These are phyloP conservation scores for Cladophialophora carrionii DNA, from an alignment of 2,329 filamentous ascomycete species.

Conservation along the genomic window DNA sequence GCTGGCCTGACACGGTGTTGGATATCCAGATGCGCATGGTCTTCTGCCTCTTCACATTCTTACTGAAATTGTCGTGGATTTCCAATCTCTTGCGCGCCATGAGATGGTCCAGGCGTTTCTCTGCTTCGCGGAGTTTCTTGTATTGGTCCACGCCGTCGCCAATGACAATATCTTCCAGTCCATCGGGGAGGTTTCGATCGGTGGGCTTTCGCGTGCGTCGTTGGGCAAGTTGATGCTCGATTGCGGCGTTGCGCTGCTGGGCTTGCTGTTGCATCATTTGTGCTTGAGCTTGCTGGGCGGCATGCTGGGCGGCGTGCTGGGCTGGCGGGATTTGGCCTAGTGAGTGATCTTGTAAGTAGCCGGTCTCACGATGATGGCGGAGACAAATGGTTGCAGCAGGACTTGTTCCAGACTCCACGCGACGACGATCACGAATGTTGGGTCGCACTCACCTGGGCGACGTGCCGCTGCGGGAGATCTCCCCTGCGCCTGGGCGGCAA, in stretches of 20 bases:
- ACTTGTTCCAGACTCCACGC: slow-evolving; percentile 15
- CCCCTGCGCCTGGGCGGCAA: slow-evolving; percentile 34
- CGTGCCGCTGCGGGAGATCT: slow-evolving; percentile 29
- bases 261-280: slow-evolving; percentile 35
- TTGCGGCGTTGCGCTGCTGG: slow-evolving; percentile 36
- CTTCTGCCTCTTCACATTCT: slow-evolving; percentile 75
- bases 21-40: slow-evolving; percentile 92
- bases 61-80: slow-evolving; percentile 77
- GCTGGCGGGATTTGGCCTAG: slow-evolving; percentile 33
- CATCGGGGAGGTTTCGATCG: slow-evolving; percentile 92
- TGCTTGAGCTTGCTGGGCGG: slow-evolving; percentile 36
- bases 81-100: slow-evolving; percentile 95
- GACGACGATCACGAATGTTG: neutral
- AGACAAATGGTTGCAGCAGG: slow-evolving; percentile 5
- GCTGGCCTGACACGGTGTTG: slow-evolving; percentile 92
- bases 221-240: slow-evolving; percentile 58
- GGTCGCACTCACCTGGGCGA: slow-evolving; percentile 38
- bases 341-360: neutral
- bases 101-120: slow-evolving; percentile 84
- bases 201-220: slow-evolving; percentile 86
- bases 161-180: slow-evolving; percentile 78
- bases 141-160: slow-evolving; percentile 83
- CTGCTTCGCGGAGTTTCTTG: slow-evolving; percentile 79
- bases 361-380: slow-evolving; percentile 7
- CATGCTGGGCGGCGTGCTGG: slow-evolving; percentile 33